These are phyloP conservation scores for Colletotrichum euphorbiae DNA, from an alignment of 2,329 filamentous ascomycete species.

Conservation along the genomic window DNA sequence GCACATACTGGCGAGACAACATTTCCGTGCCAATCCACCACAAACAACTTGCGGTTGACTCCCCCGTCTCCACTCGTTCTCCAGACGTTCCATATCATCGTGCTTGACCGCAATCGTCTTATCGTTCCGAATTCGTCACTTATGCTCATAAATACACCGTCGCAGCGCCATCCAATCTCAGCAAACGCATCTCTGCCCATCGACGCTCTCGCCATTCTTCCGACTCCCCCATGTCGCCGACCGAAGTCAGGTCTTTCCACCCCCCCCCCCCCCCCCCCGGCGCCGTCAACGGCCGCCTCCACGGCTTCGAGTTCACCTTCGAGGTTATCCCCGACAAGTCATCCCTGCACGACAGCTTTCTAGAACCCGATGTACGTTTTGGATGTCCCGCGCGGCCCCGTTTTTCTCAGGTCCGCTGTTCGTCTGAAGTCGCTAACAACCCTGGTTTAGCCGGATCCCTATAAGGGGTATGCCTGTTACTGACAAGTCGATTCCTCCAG, in stretches of 20 bases:
- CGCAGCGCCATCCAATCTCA: slow-evolving; percentile 1
- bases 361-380: slow-evolving; percentile 38
- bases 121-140: slow-evolving; percentile 22
- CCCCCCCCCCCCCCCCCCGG: slow-evolving; percentile 30
- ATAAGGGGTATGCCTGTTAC: slow-evolving; percentile 36
- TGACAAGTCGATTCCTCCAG: neutral
- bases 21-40: neutral
- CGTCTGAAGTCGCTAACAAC: slow-evolving; percentile 33
- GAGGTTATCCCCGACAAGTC: slow-evolving; percentile 39
- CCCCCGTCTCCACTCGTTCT: slow-evolving; percentile 22
- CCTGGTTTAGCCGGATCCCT: slow-evolving; percentile 32
- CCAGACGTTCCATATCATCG: slow-evolving; percentile 20
- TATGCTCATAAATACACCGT: slow-evolving; percentile 18
- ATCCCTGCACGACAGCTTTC: slow-evolving; percentile 39
- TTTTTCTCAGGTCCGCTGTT: slow-evolving; percentile 2
- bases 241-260: slow-evolving; percentile 28
- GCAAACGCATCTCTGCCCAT: neutral
- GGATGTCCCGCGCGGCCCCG: neutral
- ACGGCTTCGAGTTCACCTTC: slow-evolving; percentile 40
- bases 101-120: slow-evolving; percentile 27
- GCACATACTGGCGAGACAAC: neutral
- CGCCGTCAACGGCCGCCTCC: slow-evolving; percentile 26
- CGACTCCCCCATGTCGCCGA: slow-evolving; percentile 13
- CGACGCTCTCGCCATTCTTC: neutral
- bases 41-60: slow-evolving; percentile 13